A percentile compares a stretch with the other conserved stretches of the same genome.
Conservation (phyloP, 371 early-diverging fungal species). For the Conidiobolus coronatus region DNA sequence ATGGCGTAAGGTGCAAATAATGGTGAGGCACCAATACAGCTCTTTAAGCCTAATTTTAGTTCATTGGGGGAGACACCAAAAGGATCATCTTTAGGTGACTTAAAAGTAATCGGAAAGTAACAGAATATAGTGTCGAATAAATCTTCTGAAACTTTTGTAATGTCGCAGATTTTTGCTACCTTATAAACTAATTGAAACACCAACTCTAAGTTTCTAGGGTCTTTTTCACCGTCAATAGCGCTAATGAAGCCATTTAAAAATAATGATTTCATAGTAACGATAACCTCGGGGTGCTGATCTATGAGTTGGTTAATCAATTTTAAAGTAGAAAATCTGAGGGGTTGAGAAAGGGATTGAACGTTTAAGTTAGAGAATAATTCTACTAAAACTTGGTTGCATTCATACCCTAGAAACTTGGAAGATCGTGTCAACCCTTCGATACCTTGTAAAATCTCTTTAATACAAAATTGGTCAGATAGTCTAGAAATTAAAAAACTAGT, state of each 20-base stretch:
- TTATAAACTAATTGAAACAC: conserved; percentile 48
- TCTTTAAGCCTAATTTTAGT: conserved; percentile 49
- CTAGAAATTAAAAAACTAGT: background rate
- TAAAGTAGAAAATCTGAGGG: conserved; percentile 5
- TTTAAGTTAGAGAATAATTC: conserved; percentile 20
- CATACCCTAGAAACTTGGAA: conserved; percentile 6
- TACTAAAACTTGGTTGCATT: conserved; percentile 9
- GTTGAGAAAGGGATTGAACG: conserved; percentile 23
- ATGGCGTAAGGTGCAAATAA: conserved; percentile 55
- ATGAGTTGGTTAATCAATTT: background rate
- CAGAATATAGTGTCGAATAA: conserved; percentile 88
- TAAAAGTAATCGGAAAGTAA: conserved; percentile 97
- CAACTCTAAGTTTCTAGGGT: conserved; percentile 77
- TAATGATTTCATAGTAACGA: conserved; percentile 18
- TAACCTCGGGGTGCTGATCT: conserved; percentile 1
- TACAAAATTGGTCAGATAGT: background rate
- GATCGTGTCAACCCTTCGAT: background rate
- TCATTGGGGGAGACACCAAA: conserved; percentile 80
- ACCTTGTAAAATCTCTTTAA: conserved; percentile 7
- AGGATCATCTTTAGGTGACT: conserved; percentile 80
- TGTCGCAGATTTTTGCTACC: conserved; percentile 46
- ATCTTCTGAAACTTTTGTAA: conserved; percentile 52
- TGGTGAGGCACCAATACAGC: conserved; percentile 40
- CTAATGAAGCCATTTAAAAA: conserved; percentile 71
- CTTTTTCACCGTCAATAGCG: conserved; percentile 91